Base-by-base conservation (phyloP, 352 stramenopile genomes). In the Phytophthora fragariaefolia region DNA sequence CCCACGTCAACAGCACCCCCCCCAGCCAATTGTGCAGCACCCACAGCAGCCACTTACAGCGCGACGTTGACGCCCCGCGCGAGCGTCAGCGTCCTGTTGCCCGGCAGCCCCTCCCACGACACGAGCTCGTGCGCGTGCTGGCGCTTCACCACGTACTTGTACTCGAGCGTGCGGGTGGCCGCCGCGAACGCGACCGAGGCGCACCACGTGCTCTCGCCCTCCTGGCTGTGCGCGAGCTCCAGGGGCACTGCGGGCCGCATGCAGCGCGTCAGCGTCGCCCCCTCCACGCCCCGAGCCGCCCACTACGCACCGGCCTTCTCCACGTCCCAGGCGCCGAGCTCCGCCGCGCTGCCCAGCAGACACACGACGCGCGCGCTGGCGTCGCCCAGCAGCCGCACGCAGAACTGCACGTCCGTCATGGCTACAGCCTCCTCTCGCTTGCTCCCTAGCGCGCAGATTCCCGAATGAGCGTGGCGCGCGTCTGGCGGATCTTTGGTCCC, bases 91-190 rank as follows among this genome's bases (percentile, higher is more conserved):
- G 80, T 88, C 54, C 84, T 73, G 54, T 93, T 90, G 26, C 84
- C 84, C 23, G 84, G 84, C 8, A 95, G 69, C 18, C 79, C 76
- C 51, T 95, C 87, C 87, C 87, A 95, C 28, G 83, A 86, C 20
- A 90, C 15, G 9, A 91, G 58, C 34, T 84, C 78, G 6, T 63
- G 63, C 18, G 64, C 76, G 28, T 62, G 26, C 4, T 27, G 22
- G 36, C 76, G 72, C 63, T 84, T 85, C 43, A 91, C 52, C 36
- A 92, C 60, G 58, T 93, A 95, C 71, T 95, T 95, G 77, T 93
- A 95, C 72, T 91, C 83, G 46, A 95, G 51, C 6, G 84, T 74
- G 20, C 62, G 58, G 27, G 58, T 68, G 4, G 48, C 8, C 0
- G 38, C 6, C 0, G 64, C 23, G 20, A 93, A 78, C 15, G 30